A percentile compares a stretch with the other conserved stretches of the same genome.
Evolutionary conservation across 768 basidiomycete species (phyloP).

Genomic region (Dioszegia crocea): DNA sequence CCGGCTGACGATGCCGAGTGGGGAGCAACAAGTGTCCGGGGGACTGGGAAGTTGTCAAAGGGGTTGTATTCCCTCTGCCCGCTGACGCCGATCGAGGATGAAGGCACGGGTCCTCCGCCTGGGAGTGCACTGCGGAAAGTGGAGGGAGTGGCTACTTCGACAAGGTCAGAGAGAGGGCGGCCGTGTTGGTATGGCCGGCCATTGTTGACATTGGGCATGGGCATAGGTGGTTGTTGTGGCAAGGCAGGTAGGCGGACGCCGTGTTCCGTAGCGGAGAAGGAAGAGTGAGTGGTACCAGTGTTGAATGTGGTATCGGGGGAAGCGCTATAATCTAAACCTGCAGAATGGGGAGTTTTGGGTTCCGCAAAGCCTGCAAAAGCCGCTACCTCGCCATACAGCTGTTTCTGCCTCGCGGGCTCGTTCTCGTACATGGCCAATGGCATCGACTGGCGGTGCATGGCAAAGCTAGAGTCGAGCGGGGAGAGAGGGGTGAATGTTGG

Average conservation of each 20-base stretch:
- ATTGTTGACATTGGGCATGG: neutral
- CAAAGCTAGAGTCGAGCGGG: constrained; percentile 25
- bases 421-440: constrained; percentile 32
- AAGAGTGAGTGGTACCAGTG: constrained; percentile 10
- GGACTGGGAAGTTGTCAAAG: constrained; percentile 21
- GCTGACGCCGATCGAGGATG: constrained; percentile 1
- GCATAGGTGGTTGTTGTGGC: constrained; percentile 17
- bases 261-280: constrained; percentile 25
- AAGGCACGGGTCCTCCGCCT: neutral
- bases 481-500: constrained; percentile 29
- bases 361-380: constrained; percentile 32
- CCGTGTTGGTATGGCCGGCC: constrained; percentile 37
- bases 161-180: constrained; percentile 35
- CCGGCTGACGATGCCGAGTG: constrained; percentile 25
- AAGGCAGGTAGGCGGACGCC: constrained; percentile 22
- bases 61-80: constrained; percentile 26
- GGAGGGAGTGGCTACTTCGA: constrained; percentile 34
- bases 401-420: constrained; percentile 29
- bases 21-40: constrained; percentile 20
- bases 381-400: constrained; percentile 37
- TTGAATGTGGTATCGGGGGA: neutral
- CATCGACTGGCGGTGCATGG: constrained; percentile 20
- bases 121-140: constrained; percentile 10
- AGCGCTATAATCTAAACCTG: constrained; percentile 14
- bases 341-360: constrained; percentile 29